Percentiles rank a stretch among this genome's conserved stretches.
These are phyloP conservation scores for Cytospora piceicola DNA, from an alignment of 2,329 filamentous ascomycete species.

Conservation along the genomic window DNA sequence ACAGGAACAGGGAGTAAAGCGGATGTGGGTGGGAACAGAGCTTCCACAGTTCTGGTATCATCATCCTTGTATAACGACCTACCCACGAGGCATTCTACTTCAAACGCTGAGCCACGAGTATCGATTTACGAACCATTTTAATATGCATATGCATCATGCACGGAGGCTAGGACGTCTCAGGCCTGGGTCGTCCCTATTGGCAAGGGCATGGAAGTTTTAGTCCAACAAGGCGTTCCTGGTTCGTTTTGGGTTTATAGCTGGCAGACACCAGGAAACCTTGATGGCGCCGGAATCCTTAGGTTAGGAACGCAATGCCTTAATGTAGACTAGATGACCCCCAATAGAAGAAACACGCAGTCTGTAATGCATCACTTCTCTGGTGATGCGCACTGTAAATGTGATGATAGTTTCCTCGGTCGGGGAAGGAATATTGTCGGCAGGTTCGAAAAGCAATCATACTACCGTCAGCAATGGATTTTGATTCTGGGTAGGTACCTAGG, in stretches of 20 bases:
- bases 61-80: constrained; percentile 17
- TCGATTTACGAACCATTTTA: constrained; percentile 26
- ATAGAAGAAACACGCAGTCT: constrained; percentile 21
- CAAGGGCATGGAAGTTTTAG: constrained; percentile 18
- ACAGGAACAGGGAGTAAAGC: constrained; percentile 63
- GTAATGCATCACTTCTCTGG: background rate
- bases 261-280: constrained; percentile 4
- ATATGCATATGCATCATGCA: constrained; percentile 30
- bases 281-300: constrained; percentile 11
- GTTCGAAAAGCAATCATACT: background rate
- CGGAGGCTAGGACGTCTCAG: constrained; percentile 14
- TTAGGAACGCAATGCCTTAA: constrained; percentile 18
- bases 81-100: constrained; percentile 20
- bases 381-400: background rate
- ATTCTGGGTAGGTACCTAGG: no score
- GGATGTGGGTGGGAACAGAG: background rate
- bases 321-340: constrained; percentile 24
- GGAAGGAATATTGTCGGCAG: background rate
- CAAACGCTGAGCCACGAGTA: constrained; percentile 22
- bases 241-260: constrained; percentile 21
- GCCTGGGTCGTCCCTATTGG: constrained; percentile 22
- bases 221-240: constrained; percentile 25
- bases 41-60: background rate
- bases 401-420: background rate
- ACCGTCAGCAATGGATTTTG: background rate